These are phyloP conservation scores for Purpureocillium lavendulum DNA, from an alignment of 2,329 filamentous ascomycete species.

Conservation along the genomic window DNA sequence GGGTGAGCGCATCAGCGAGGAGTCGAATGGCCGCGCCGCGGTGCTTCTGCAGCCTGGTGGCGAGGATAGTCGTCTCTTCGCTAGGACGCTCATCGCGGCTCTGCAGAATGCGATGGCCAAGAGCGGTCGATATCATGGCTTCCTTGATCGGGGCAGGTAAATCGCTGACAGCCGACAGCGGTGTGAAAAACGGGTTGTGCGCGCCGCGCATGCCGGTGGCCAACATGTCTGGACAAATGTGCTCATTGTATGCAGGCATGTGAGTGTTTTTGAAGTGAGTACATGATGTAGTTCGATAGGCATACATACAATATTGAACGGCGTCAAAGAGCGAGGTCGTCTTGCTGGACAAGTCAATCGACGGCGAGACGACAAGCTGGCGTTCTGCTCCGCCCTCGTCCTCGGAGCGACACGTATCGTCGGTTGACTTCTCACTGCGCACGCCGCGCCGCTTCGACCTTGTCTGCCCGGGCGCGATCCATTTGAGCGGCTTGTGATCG, in stretches of 20 bases:
- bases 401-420: background rate
- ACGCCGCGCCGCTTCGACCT: conserved; percentile 10
- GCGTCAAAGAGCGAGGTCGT: background rate
- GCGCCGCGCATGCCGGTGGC: conserved; percentile 4
- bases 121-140: conserved; percentile 6
- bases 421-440: background rate
- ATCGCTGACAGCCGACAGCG: background rate
- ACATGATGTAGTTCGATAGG: too few species aligned
- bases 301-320: background rate
- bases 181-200: conserved; percentile 6
- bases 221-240: conserved; percentile 12
- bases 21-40: conserved; percentile 9
- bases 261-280: background rate
- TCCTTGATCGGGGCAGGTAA: conserved; percentile 6
- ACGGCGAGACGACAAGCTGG: background rate
- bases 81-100: background rate
- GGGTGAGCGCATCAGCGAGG: conserved; percentile 5
- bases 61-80: conserved; percentile 4
- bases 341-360: too few species aligned
- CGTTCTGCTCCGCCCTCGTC: conserved; percentile 1
- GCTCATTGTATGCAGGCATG: conserved; percentile 7
- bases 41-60: conserved; percentile 7
- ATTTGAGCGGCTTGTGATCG: conserved; percentile 12
- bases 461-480: conserved; percentile 12
- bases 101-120: conserved; percentile 11